These are phyloP conservation scores for Debaryomyces psychrophilus DNA, from an alignment of 1,139 yeast genomes.

Conservation along the genomic window DNA sequence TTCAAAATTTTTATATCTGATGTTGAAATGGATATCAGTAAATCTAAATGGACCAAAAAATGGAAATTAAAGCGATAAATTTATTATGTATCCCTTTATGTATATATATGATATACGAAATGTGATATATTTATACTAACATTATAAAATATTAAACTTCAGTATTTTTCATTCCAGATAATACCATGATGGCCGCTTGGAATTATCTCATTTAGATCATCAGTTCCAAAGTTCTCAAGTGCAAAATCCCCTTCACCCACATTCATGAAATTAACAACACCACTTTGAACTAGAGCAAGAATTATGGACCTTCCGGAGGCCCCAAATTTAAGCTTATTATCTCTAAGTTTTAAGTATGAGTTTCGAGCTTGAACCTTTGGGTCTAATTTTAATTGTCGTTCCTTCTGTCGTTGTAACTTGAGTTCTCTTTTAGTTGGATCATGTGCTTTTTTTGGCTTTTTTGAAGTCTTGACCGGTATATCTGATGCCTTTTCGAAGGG, in stretches of 20 bases:
- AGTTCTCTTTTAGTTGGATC: constrained; percentile 23
- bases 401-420: constrained; percentile 27
- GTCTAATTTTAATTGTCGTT: constrained; percentile 31
- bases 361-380: constrained; percentile 27
- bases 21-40: constrained; percentile 6
- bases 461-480: constrained; percentile 13
- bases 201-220: constrained; percentile 18
- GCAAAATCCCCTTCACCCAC: constrained; percentile 64
- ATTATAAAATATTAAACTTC: neutral
- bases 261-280: constrained; percentile 67
- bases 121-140: neutral
- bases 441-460: constrained; percentile 18
- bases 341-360: constrained; percentile 32
- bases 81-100: neutral
- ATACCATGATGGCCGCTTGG: constrained; percentile 23
- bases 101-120: too few species aligned
- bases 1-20: constrained; percentile 9
- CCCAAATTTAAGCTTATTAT: constrained; percentile 45
- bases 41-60: constrained; percentile 8
- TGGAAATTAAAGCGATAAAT: constrained; percentile 5
- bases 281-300: constrained; percentile 71
- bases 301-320: constrained; percentile 47
- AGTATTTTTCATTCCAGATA: constrained; percentile 18
- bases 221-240: constrained; percentile 28
- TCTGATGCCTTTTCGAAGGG: constrained; percentile 10